Conservation (phyloP, 257 asterid genomes). For the Cynanchum wilfordii region DNA sequence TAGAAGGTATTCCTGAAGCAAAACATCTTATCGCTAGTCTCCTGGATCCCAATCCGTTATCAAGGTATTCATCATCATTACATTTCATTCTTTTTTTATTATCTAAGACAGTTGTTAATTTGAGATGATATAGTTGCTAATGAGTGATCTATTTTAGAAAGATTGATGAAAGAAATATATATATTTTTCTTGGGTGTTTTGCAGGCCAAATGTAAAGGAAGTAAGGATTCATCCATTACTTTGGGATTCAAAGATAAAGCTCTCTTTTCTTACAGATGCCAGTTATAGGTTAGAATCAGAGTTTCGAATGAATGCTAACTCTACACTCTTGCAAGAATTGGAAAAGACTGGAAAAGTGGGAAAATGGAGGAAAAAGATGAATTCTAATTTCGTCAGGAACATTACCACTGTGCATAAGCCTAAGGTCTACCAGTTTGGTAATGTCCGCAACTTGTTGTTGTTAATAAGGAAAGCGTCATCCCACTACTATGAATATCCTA, state of each 20-base stretch:
- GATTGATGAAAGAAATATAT: background rate
- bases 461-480: conserved; percentile 69
- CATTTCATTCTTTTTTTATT: too few relatives aligned
- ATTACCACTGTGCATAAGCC: too few relatives aligned
- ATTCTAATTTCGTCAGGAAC: conserved; percentile 49
- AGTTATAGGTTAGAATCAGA: conserved; percentile 81
- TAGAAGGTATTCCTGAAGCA: too few relatives aligned
- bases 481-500: conserved; percentile 73
- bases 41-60: conserved; percentile 52
- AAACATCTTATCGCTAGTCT: too few relatives aligned
- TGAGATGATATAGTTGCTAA: background rate
- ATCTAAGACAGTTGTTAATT: background rate
- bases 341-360: conserved; percentile 51
- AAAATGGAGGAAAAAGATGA: conserved; percentile 82
- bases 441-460: conserved; percentile 62
- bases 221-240: conserved; percentile 62
- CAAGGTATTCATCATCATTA: too few relatives aligned
- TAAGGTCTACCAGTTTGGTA: conserved; percentile 76
- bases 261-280: conserved; percentile 79
- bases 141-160: too few relatives aligned
- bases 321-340: conserved; percentile 53
- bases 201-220: conserved; percentile 67
- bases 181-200: conserved; percentile 5
- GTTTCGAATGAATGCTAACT: conserved; percentile 52
- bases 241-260: conserved; percentile 71